A percentile compares a stretch with the other conserved stretches of the same genome.
Conservation (phyloP, 371 early-diverging fungal genomes). For the Parasitella parasitica region DNA sequence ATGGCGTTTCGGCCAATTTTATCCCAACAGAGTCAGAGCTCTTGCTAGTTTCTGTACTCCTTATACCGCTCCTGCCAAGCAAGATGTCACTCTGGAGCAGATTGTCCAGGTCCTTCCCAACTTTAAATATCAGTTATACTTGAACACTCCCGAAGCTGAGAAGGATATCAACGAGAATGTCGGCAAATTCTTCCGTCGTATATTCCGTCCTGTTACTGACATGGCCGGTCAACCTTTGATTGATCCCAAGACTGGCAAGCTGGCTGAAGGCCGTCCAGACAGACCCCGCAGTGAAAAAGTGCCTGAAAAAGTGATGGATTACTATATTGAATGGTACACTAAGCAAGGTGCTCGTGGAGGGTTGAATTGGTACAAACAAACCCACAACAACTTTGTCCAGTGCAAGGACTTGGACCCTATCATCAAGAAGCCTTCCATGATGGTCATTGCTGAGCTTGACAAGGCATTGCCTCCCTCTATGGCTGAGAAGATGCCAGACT, state of each 20-base stretch:
- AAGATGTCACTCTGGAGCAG: slow-evolving; percentile 47
- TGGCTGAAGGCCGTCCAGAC: slow-evolving; percentile 33
- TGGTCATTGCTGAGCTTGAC: slow-evolving; percentile 45
- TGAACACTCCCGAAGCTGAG: slow-evolving; percentile 43
- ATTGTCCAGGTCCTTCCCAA: slow-evolving; percentile 54
- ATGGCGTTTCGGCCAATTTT: slow-evolving; percentile 69
- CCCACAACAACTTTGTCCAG: slow-evolving; percentile 36
- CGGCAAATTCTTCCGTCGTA: slow-evolving; percentile 30
- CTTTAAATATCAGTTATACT: slow-evolving; percentile 56
- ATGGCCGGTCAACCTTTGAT: slow-evolving; percentile 9
- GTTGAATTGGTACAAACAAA: slow-evolving; percentile 48
- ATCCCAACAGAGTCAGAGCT: slow-evolving; percentile 63
- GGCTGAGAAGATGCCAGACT: slow-evolving; percentile 31
- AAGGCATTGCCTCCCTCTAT: slow-evolving; percentile 44
- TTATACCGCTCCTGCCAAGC: slow-evolving; percentile 43
- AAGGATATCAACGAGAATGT: slow-evolving; percentile 39
- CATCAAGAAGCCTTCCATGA: slow-evolving; percentile 36
- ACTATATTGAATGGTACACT: slow-evolving; percentile 36
- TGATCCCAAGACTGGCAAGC: slow-evolving; percentile 16
- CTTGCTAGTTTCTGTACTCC: slow-evolving; percentile 70
- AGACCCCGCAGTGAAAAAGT: slow-evolving; percentile 24
- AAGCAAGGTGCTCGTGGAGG: slow-evolving; percentile 39
- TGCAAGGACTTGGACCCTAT: slow-evolving; percentile 43
- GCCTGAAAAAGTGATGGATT: slow-evolving; percentile 34
- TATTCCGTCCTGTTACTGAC: slow-evolving; percentile 33